Percentiles rank a stretch among this genome's conserved stretches.
These are phyloP conservation scores for Boeremia lycopersici DNA, from an alignment of 2,329 filamentous ascomycete species.

Conservation along the genomic window DNA sequence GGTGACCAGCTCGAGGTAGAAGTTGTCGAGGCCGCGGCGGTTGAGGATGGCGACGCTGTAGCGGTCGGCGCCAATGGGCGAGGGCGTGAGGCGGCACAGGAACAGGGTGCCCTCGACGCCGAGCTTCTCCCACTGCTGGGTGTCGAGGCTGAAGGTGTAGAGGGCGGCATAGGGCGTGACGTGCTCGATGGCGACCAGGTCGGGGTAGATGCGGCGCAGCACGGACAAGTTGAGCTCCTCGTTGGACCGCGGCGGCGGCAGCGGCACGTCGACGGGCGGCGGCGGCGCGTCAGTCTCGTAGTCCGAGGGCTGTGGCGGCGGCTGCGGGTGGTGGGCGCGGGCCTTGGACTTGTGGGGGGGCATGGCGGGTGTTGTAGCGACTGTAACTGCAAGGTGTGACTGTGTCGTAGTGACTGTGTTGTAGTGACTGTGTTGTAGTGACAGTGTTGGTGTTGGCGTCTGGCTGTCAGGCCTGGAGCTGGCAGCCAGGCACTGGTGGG, in stretches of 20 bases:
- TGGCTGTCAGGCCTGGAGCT: too few relatives aligned
- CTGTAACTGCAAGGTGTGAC: not conserved
- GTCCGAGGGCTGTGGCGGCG: constrained; percentile 57
- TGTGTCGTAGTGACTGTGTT: not conserved
- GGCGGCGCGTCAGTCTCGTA: constrained; percentile 58
- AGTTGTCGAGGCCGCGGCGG: constrained; percentile 56
- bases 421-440: constrained; percentile 4
- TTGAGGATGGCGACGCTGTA: constrained; percentile 56
- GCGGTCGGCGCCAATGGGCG: constrained; percentile 46
- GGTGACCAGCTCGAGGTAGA: constrained; percentile 50
- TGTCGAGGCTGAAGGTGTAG: constrained; percentile 74
- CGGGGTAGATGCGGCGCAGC: constrained; percentile 78
- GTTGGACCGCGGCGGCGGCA: constrained; percentile 68
- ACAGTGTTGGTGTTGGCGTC: too few relatives aligned
- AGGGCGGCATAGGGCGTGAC: constrained; percentile 86
- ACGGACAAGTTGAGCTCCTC: constrained; percentile 88
- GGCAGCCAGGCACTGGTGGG: not conserved
- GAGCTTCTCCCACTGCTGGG: constrained; percentile 79
- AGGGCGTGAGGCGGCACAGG: constrained; percentile 68
- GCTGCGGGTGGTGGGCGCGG: constrained; percentile 36
- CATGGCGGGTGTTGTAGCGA: constrained; percentile 27
- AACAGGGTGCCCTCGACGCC: constrained; percentile 89
- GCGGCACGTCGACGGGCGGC: constrained; percentile 45
- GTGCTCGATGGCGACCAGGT: constrained; percentile 73
- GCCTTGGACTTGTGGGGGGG: constrained; percentile 38